Percentiles rank a stretch among this genome's conserved stretches.
These are phyloP conservation scores for Tetrahymena borealis DNA, from an alignment of 73 alveolate genomes.

Conservation along the genomic window DNA sequence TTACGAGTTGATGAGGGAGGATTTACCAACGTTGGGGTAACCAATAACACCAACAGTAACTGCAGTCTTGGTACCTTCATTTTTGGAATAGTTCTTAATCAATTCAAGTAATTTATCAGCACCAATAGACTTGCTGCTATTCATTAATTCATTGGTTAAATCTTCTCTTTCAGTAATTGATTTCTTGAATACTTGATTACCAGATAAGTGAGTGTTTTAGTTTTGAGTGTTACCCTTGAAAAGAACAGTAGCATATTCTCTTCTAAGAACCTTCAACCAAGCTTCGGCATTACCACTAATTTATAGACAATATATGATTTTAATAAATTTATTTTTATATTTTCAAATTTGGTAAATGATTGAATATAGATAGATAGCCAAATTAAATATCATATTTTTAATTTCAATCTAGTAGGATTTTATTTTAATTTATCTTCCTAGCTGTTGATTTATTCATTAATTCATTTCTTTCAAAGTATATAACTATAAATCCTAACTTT, in stretches of 20 bases:
- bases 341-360: too few relatives aligned
- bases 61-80: conserved; percentile 64
- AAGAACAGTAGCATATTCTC: conserved; percentile 80
- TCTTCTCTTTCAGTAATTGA: conserved; percentile 68
- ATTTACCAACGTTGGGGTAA: conserved; percentile 90
- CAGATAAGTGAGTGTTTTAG: conserved; percentile 69
- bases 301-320: too few relatives aligned
- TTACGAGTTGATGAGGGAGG: conserved; percentile 64
- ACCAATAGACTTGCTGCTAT: conserved; percentile 85
- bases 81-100: conserved; percentile 89
- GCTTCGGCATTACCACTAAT: conserved; percentile 73
- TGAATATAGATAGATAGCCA: too few relatives aligned
- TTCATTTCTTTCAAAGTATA: too few relatives aligned
- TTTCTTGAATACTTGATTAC: conserved; percentile 69
- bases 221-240: conserved; percentile 85
- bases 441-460: too few relatives aligned
- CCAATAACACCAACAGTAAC: conserved; percentile 97
- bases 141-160: conserved; percentile 73
- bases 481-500: too few relatives aligned
- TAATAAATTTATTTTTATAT: too few relatives aligned
- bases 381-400: too few relatives aligned
- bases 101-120: conserved; percentile 89
- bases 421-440: too few relatives aligned
- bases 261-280: conserved; percentile 81
- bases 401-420: too few relatives aligned